Evolutionary conservation across 2,329 filamentous ascomycete species (phyloP).

Genomic region (Xylariaceae sp.): DNA sequence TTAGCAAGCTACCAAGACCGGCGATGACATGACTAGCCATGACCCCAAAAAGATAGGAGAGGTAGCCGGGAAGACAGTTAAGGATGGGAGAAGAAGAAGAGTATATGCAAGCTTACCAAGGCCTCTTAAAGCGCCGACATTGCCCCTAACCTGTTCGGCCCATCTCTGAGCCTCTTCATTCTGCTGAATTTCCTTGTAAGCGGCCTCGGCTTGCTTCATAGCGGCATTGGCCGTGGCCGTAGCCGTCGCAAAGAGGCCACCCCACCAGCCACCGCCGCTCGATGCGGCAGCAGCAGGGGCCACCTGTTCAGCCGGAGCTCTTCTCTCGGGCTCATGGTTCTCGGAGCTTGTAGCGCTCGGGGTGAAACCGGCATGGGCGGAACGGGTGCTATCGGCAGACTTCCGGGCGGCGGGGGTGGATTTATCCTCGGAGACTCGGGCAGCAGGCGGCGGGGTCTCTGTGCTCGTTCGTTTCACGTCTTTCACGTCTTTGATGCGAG

Average conservation of each 20-base stretch:
- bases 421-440: constrained; percentile 62
- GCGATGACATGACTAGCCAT: constrained; percentile 1
- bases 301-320: constrained; percentile 42
- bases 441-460: constrained; percentile 45
- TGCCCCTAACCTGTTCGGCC: constrained; percentile 89
- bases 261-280: constrained; percentile 77
- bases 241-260: constrained; percentile 74
- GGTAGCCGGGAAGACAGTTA: neutral
- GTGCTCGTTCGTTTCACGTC: constrained; percentile 49
- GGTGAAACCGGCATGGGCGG: constrained; percentile 67
- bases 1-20: constrained; percentile 14
- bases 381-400: constrained; percentile 71
- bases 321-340: constrained; percentile 53
- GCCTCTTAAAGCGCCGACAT: constrained; percentile 71
- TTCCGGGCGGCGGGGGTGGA: constrained; percentile 49
- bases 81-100: neutral
- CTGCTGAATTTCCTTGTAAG: constrained; percentile 90
- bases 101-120: constrained; percentile 53
- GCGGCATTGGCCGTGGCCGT: constrained; percentile 59
- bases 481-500: constrained; percentile 59
- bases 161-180: constrained; percentile 96
- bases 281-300: constrained; percentile 24
- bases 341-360: constrained; percentile 61
- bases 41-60: neutral
- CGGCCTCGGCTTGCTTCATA: constrained; percentile 86